These are phyloP conservation scores for Solidago caesia DNA, from an alignment of 129 eudicot species.

Conservation along the genomic window DNA sequence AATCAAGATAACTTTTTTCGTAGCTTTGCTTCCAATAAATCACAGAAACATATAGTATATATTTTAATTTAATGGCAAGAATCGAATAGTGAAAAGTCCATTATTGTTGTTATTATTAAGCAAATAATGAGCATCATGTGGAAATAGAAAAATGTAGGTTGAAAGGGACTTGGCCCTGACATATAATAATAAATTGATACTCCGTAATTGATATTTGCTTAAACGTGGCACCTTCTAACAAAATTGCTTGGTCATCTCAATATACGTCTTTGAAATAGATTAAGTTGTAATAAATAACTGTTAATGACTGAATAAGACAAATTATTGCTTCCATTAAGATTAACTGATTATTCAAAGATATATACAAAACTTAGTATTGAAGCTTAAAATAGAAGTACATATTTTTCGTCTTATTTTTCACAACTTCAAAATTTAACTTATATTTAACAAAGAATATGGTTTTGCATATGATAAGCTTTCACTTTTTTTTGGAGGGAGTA, in stretches of 20 bases:
- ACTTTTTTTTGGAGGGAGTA: too few relatives aligned
- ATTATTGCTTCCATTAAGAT: too few relatives aligned
- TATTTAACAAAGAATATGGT: too few relatives aligned
- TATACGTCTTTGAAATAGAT: background rate
- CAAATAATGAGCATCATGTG: constrained; percentile 12
- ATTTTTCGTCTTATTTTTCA: too few relatives aligned
- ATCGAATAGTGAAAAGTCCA: background rate
- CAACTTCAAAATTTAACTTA: too few relatives aligned
- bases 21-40: background rate
- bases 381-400: too few relatives aligned
- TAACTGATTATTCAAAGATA: background rate
- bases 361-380: too few relatives aligned
- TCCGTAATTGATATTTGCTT: constrained; percentile 17
- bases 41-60: background rate
- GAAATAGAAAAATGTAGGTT: constrained; percentile 14
- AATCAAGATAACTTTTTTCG: background rate
- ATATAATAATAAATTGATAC: background rate
- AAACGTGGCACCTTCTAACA: constrained; percentile 24
- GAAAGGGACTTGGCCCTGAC: constrained; percentile 18
- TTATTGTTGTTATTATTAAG: constrained; percentile 2
- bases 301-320: background rate
- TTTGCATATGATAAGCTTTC: too few relatives aligned
- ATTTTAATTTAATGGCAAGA: background rate
- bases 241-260: background rate
- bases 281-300: background rate